These are phyloP conservation scores for Fomitopsis serialis DNA, from an alignment of 768 basidiomycete species.

Conservation along the genomic window DNA sequence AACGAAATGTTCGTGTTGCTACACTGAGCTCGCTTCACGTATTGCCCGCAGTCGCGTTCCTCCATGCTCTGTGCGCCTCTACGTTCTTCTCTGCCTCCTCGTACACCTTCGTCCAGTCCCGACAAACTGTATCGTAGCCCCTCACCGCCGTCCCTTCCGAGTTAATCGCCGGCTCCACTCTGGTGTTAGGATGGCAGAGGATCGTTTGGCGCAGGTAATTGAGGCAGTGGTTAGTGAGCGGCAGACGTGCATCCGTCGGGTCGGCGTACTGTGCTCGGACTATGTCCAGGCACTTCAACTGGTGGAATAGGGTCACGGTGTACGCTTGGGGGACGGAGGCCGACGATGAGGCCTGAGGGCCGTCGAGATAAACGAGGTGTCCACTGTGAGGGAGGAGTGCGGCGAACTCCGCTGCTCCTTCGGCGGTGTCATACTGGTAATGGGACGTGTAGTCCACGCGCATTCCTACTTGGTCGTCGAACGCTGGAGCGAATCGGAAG, in stretches of 20 bases:
- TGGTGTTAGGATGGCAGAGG: slow-evolving; percentile 26
- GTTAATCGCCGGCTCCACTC: slow-evolving; percentile 22
- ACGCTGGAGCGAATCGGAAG: background rate
- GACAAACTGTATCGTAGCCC: slow-evolving; percentile 7
- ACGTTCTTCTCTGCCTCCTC: slow-evolving; percentile 11
- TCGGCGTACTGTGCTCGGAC: slow-evolving; percentile 10
- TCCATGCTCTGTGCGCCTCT: background rate
- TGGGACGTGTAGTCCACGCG: background rate
- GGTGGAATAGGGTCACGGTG: slow-evolving; percentile 34
- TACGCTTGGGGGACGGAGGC: slow-evolving; percentile 21
- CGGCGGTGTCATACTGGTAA: background rate
- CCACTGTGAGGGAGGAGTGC: slow-evolving; percentile 17
- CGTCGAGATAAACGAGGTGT: slow-evolving; percentile 23
- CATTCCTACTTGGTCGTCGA: background rate
- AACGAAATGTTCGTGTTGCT: no score
- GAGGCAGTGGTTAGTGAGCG: slow-evolving; percentile 22
- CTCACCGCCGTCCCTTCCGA: slow-evolving; percentile 1
- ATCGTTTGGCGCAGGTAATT: slow-evolving; percentile 28
- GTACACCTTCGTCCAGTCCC: slow-evolving; percentile 13
- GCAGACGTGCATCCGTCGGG: background rate
- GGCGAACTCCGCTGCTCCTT: background rate
- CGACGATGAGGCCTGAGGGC: background rate
- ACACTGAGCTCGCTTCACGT: no score
- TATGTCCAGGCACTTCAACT: slow-evolving; percentile 21
- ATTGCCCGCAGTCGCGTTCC: no score